Evolutionary conservation across 441 rosid genomes (phyloP).

Genomic region (Jatropha multifida): DNA sequence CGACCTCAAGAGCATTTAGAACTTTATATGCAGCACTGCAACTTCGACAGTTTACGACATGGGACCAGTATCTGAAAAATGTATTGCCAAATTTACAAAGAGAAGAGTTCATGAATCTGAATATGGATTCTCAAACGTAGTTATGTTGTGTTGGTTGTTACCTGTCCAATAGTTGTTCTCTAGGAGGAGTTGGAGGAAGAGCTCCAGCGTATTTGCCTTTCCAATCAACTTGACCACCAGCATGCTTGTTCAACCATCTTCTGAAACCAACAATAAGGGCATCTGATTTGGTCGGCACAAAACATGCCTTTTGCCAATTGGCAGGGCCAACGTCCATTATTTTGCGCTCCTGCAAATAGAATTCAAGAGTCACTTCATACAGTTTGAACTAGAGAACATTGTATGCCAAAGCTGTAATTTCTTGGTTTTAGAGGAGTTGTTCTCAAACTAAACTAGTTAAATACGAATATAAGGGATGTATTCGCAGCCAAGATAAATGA

Average conservation of each 20-base stretch:
- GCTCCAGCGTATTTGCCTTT: conserved; percentile 59
- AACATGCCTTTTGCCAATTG: conserved; percentile 89
- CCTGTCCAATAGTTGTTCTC: conserved; percentile 88
- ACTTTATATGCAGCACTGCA: conserved; percentile 62
- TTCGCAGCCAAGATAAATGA: background rate
- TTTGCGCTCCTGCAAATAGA: conserved; percentile 66
- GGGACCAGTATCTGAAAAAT: conserved; percentile 73
- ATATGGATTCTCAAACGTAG: background rate
- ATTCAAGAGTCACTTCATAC: background rate
- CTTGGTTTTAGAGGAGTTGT: background rate
- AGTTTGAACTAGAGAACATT: background rate
- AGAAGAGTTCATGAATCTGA: background rate
- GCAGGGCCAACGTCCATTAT: conserved; percentile 60
- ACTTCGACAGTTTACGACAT: conserved; percentile 82
- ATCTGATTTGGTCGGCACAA: conserved; percentile 80
- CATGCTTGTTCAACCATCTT: conserved; percentile 76
- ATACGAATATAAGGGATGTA: background rate
- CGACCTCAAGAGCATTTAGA: conserved; percentile 58
- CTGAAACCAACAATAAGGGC: conserved; percentile 76
- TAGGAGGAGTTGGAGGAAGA: conserved; percentile 76
- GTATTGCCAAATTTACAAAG: background rate
- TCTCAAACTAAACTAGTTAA: background rate
- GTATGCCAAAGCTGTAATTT: background rate
- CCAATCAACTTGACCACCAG: conserved; percentile 71
- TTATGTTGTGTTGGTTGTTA: conserved; percentile 17